Percentiles rank a stretch among this genome's conserved stretches.
Conservation (phyloP, 1,284 basidiomycete genomes). For the Meripilus lineatus region DNA sequence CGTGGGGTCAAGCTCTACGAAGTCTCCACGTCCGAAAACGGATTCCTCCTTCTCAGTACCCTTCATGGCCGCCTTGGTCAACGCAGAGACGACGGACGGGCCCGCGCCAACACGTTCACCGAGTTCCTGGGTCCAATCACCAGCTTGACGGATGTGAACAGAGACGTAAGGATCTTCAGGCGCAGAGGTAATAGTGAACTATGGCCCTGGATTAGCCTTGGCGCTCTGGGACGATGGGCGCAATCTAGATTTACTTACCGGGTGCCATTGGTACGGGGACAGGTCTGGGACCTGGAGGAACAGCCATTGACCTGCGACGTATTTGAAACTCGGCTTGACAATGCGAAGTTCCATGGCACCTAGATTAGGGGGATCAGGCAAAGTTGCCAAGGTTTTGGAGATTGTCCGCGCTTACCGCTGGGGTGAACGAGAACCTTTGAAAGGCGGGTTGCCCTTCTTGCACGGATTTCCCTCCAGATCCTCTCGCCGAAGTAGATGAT, state of each 20-base stretch:
- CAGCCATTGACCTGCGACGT: constrained; percentile 87
- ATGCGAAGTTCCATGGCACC: constrained; percentile 89
- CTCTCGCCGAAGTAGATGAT: constrained; percentile 84
- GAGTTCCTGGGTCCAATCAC: constrained; percentile 80
- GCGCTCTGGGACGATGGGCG: no score
- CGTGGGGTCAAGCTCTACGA: constrained; percentile 66
- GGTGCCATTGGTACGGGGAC: constrained; percentile 84
- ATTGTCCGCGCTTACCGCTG: constrained; percentile 55
- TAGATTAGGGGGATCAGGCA: constrained; percentile 20
- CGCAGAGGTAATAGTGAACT: constrained; percentile 92
- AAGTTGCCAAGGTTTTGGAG: constrained; percentile 6
- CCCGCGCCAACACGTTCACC: constrained; percentile 82
- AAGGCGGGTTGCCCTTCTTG: constrained; percentile 67
- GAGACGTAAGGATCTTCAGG: constrained; percentile 89
- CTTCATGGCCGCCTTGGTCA: constrained; percentile 72
- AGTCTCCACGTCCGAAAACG: constrained; percentile 57
- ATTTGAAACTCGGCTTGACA: constrained; percentile 83
- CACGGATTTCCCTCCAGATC: constrained; percentile 74
- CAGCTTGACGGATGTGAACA: constrained; percentile 86
- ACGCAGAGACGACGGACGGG: constrained; percentile 64
- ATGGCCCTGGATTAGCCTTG: no score
- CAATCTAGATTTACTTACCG: constrained; percentile 53
- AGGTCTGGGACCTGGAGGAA: constrained; percentile 85
- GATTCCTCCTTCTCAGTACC: constrained; percentile 59
- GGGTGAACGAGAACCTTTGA: constrained; percentile 80